phyloP scores from a whole-genome alignment of 1,284 basidiomycete genomes.

The Ceratobasidium papillatum region DNA sequence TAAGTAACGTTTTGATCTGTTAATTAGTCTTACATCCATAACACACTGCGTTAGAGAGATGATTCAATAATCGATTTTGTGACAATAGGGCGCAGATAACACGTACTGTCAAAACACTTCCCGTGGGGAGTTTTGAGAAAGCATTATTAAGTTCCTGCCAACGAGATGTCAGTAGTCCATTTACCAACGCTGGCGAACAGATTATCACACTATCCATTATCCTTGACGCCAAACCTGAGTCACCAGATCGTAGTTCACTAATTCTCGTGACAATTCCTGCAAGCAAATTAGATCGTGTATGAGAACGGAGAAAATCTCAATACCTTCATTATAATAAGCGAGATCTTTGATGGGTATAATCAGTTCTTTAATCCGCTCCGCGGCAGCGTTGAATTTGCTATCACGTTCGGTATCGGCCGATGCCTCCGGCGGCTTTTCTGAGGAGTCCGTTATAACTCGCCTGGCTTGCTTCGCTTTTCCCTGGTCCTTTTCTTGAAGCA shows the following conservation, averaged over 20 bases:
- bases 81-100: background rate
- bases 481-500: background rate
- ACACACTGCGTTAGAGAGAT: background rate
- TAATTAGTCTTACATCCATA: constrained; percentile 6
- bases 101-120: constrained; percentile 1
- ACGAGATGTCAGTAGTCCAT: background rate
- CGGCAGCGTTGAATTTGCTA: no score
- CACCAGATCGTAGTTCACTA: background rate
- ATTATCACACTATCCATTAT: background rate
- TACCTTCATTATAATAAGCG: constrained; percentile 22
- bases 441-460: background rate
- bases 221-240: background rate
- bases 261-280: background rate
- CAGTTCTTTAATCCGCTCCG: background rate
- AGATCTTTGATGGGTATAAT: constrained; percentile 2
- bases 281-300: background rate
- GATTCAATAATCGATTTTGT: background rate
- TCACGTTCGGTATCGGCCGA: background rate
- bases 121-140: background rate
- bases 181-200: background rate
- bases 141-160: constrained; percentile 2
- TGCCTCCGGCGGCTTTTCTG: background rate
- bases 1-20: background rate
- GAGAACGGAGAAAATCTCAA: background rate
- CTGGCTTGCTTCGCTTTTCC: background rate